Evolutionary conservation across 1,284 basidiomycete genomes (phyloP).

Genomic region (Cutaneotrichosporon daszewskae): DNA sequence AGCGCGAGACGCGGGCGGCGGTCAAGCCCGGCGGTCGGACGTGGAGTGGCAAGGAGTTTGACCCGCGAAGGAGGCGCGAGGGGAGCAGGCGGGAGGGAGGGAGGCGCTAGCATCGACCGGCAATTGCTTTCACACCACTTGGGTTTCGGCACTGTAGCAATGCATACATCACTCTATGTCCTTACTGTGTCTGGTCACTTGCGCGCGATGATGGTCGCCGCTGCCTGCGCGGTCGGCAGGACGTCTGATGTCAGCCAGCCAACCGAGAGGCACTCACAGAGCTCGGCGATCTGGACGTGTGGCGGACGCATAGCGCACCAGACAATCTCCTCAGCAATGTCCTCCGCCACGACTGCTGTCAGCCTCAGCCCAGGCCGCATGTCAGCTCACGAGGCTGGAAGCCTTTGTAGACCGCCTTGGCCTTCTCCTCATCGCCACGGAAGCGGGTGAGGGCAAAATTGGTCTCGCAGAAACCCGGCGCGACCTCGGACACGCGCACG

Average conservation of each 20-base stretch:
- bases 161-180: slow-evolving; percentile 4
- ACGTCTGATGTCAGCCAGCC: slow-evolving; percentile 9
- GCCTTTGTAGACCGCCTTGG: slow-evolving; percentile 79
- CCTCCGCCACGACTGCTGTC: slow-evolving; percentile 61
- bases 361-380: slow-evolving; percentile 1
- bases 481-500: slow-evolving; percentile 81
- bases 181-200: slow-evolving; percentile 1
- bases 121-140: background rate
- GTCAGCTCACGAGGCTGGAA: slow-evolving; percentile 63
- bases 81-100: background rate
- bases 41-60: slow-evolving; percentile 7
- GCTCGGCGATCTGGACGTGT: slow-evolving; percentile 78
- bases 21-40: slow-evolving; percentile 16
- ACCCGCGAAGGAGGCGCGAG: background rate
- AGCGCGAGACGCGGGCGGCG: slow-evolving; percentile 5
- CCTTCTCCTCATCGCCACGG: slow-evolving; percentile 68
- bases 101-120: no score
- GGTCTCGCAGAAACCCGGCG: slow-evolving; percentile 58
- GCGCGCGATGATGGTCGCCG: slow-evolving; percentile 19
- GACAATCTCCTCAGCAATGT: slow-evolving; percentile 92
- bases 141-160: background rate
- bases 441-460: slow-evolving; percentile 74
- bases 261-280: slow-evolving; percentile 61
- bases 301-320: slow-evolving; percentile 84
- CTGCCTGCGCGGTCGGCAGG: slow-evolving; percentile 21